Percentiles rank a stretch among this genome's conserved stretches.
phyloP scores from a whole-genome alignment of 768 basidiomycete genomes.

The Auricularia sp. region DNA sequence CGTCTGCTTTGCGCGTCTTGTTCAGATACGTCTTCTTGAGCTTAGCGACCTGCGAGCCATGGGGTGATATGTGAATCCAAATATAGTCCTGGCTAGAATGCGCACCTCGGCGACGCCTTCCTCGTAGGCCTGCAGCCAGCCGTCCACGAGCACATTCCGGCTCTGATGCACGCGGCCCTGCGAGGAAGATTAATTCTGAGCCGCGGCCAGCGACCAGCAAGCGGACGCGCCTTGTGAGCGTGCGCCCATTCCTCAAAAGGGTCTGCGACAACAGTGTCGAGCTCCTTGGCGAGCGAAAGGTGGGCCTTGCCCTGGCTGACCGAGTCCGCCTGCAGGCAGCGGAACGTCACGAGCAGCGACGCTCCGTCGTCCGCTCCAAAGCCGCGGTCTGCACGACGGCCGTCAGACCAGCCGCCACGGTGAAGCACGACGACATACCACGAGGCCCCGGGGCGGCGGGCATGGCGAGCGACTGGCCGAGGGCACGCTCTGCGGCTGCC shows the following conservation, averaged over 20 bases:
- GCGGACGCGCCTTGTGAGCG: conserved; percentile 48
- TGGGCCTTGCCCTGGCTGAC: conserved; percentile 65
- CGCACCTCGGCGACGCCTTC: conserved; percentile 53
- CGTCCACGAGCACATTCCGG: conserved; percentile 48
- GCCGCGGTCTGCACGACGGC: conserved; percentile 38
- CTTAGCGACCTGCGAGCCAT: conserved; percentile 35
- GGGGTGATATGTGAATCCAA: background rate
- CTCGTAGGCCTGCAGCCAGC: conserved; percentile 64
- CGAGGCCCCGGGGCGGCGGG: conserved; percentile 39
- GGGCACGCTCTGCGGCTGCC: conserved; percentile 54
- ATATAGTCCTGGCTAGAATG: background rate
- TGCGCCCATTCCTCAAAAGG: conserved; percentile 77
- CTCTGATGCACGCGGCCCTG: conserved; percentile 57
- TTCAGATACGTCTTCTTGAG: conserved; percentile 67
- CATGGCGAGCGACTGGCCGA: conserved; percentile 49
- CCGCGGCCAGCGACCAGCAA: background rate
- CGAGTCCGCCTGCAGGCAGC: conserved; percentile 69
- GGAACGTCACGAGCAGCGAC: conserved; percentile 68
- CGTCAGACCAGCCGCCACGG: conserved; percentile 10
- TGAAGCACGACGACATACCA: conserved; percentile 26
- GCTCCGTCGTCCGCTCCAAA: conserved; percentile 80
- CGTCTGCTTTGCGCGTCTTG: conserved; percentile 79
- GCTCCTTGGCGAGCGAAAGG: conserved; percentile 59
- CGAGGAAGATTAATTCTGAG: conserved; percentile 7
- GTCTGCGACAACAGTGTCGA: conserved; percentile 63